phyloP scores from a whole-genome alignment of 2,329 filamentous ascomycete species.

The Hortaea sp. region DNA sequence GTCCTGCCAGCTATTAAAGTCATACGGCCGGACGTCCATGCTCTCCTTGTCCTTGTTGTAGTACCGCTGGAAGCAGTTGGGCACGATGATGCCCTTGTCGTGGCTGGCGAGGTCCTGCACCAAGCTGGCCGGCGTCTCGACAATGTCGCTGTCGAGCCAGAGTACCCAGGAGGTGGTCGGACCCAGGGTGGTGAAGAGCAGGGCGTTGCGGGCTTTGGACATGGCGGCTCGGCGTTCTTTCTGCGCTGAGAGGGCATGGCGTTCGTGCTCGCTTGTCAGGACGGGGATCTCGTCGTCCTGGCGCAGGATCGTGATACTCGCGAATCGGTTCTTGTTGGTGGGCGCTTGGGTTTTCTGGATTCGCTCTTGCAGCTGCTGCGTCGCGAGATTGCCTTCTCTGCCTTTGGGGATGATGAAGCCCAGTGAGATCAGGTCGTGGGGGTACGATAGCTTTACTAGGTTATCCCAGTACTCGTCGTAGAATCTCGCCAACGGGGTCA shows the following conservation, averaged over 20 bases:
- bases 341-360: slow-evolving; percentile 80
- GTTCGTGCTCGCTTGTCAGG: slow-evolving; percentile 69
- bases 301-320: slow-evolving; percentile 84
- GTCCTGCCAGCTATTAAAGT: slow-evolving; percentile 97
- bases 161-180: slow-evolving; percentile 90
- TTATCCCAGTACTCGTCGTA: slow-evolving; percentile 97
- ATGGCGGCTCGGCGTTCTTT: slow-evolving; percentile 79
- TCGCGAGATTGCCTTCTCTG: slow-evolving; percentile 81
- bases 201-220: slow-evolving; percentile 85
- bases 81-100: slow-evolving; percentile 83
- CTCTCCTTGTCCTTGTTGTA: slow-evolving; percentile 57
- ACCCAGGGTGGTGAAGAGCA: slow-evolving; percentile 89
- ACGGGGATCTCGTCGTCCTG: slow-evolving; percentile 88
- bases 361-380: slow-evolving; percentile 69
- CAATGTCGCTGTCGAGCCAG: slow-evolving; percentile 86
- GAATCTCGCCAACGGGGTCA: slow-evolving; percentile 88
- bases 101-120: slow-evolving; percentile 87
- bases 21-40: slow-evolving; percentile 73
- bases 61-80: slow-evolving; percentile 90
- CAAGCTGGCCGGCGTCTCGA: slow-evolving; percentile 74
- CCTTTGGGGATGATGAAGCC: slow-evolving; percentile 95
- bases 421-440: slow-evolving; percentile 86
- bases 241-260: slow-evolving; percentile 86
- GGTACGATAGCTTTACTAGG: slow-evolving; percentile 70
- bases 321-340: slow-evolving; percentile 71